Evolutionary conservation across 2,329 filamentous ascomycete species (phyloP).

Genomic region (Fusarium floridanum): DNA sequence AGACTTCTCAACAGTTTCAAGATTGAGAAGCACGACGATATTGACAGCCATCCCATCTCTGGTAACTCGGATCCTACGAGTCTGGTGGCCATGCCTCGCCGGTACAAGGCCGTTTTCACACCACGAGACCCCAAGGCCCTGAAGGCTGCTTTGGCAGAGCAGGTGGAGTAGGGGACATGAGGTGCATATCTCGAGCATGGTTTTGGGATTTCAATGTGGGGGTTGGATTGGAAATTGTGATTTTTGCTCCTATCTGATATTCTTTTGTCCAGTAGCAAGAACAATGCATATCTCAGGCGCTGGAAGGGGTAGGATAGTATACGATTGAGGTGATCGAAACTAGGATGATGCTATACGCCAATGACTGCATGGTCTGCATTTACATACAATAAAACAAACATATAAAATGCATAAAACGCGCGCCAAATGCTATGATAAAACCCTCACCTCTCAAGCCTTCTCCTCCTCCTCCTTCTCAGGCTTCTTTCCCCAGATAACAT

Average conservation of each 20-base stretch:
- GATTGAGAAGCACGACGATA: conserved; percentile 65
- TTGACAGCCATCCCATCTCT: conserved; percentile 70
- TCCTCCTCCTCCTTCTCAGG: neutral
- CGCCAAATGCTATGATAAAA: neutral
- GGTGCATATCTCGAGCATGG: neutral
- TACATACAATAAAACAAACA: neutral
- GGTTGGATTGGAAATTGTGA: neutral
- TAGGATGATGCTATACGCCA: neutral
- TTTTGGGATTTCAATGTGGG: neutral
- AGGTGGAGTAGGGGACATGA: neutral
- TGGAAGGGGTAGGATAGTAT: neutral
- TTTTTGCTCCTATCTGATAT: neutral
- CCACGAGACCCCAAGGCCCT: conserved; percentile 55
- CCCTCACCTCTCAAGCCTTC: neutral
- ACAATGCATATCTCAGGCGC: neutral
- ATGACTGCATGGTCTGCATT: neutral
- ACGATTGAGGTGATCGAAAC: neutral
- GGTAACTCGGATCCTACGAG: conserved; percentile 73
- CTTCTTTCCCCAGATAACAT: conserved; percentile 20
- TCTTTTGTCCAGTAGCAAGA: neutral
- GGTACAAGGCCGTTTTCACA: conserved; percentile 70
- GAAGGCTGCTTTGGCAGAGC: conserved; percentile 28
- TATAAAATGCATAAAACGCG: neutral
- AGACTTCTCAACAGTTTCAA: conserved; percentile 72
- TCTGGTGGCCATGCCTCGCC: conserved; percentile 70